Evolutionary conservation across 108 stramenopile genomes (phyloP), one percentile per base, ranked within the genome.

Genomic region (Pseudonitzschia multiseries): DNA sequence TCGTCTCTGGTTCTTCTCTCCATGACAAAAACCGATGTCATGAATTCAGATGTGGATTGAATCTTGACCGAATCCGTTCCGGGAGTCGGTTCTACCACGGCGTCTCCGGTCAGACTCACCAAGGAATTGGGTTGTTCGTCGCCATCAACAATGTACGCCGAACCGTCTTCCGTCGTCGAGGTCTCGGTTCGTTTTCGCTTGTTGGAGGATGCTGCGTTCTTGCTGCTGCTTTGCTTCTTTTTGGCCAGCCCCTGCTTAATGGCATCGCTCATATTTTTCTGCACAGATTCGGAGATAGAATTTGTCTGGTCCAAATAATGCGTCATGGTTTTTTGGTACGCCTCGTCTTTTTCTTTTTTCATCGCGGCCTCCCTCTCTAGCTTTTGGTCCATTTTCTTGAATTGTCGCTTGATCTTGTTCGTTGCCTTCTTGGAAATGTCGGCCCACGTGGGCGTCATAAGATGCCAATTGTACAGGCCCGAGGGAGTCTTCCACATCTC

Each of bases 391-490:
- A 79, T 69, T 53, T 81, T 54, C 60, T 88, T 73, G 65, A 89
- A 86, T 52, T 87, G 86, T 48, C 89, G 80, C 52, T 95, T 85
- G 57, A 74, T 81, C 70, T 87, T 81, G 21, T 81, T 62, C 42
- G 80, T 66, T 24, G 79, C 86, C 71, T 94, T 93, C 46, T 85
- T 88, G 15, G 65, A 84, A 41, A 84, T 81, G 50, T 94, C 94
- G 9, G 96, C 95, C 98, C 98, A 99, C 13, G 82, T 81, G 5
- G 83, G 97, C 1, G 93, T 87, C 73, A 89, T 85, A 12, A 99
- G 80, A 75, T 97, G 92, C 98, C 98, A 99, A 72, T 93, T 93
- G 43, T 93, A 77, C 53, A 97, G 83, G 13, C 98, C 97, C 17
- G 87, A 83, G 17, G 82, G 81, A 2, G 98, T 97, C 61, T 89